phyloP scores from a whole-genome alignment of 805 yeast species.

The Candida chilensis region DNA sequence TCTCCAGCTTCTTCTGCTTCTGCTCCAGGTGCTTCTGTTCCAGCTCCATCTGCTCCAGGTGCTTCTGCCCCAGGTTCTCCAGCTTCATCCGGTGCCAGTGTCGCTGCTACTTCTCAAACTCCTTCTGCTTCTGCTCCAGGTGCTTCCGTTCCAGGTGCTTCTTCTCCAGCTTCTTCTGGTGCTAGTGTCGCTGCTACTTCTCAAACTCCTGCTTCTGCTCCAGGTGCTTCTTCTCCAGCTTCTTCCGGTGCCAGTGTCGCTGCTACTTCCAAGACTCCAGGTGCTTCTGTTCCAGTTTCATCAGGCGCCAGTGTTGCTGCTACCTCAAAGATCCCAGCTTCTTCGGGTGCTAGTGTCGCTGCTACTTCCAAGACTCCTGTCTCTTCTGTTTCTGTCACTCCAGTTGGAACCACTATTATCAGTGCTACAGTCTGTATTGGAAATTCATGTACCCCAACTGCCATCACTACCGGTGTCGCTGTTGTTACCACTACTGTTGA shows the following conservation, averaged over 20 bases:
- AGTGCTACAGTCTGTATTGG: too few species aligned
- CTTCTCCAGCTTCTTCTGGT: neutral
- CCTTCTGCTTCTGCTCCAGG: constrained; percentile 22
- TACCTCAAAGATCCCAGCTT: neutral
- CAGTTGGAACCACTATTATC: too few species aligned
- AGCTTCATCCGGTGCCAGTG: too few species aligned
- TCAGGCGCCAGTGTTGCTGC: neutral
- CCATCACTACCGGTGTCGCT: constrained; percentile 1
- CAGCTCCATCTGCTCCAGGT: constrained; percentile 29
- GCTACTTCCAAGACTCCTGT: too few species aligned
- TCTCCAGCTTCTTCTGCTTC: too few species aligned
- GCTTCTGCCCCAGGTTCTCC: constrained; percentile 21
- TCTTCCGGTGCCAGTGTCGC: too few species aligned
- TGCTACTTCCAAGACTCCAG: neutral
- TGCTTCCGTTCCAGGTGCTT: constrained; percentile 35
- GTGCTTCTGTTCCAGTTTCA: neutral
- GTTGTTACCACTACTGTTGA: neutral
- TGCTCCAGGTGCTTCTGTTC: constrained; percentile 32
- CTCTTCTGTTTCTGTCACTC: too few species aligned
- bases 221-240: too few species aligned
- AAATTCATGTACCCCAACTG: constrained; percentile 1
- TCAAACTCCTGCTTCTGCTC: too few species aligned
- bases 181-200: neutral
- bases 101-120: neutral
- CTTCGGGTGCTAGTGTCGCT: too few species aligned